A percentile compares a stretch with the other conserved stretches of the same genome.
These are phyloP conservation scores for Stachybotrys chlorohalonatus DNA, from an alignment of 2,329 filamentous ascomycete species.

Conservation along the genomic window DNA sequence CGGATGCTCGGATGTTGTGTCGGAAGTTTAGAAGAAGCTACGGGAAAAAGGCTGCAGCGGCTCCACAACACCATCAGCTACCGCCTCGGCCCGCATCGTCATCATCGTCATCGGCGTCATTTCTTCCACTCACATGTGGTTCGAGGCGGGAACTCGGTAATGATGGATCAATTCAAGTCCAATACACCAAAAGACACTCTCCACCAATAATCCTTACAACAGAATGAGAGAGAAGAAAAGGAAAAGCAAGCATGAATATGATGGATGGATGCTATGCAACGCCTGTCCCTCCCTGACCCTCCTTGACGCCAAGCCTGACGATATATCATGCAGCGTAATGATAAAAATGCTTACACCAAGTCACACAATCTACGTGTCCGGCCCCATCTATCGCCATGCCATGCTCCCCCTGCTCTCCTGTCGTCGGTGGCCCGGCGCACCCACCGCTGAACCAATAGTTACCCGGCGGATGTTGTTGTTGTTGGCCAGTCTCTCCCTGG, in stretches of 20 bases:
- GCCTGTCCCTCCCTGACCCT: neutral
- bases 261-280: neutral
- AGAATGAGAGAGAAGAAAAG: neutral
- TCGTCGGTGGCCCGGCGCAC: slow-evolving; percentile 14
- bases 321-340: neutral
- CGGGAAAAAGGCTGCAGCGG: neutral
- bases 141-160: neutral
- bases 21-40: neutral
- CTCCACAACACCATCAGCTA: neutral
- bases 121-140: neutral
- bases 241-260: neutral
- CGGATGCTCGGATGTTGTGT: neutral
- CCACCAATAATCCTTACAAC: neutral
- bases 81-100: neutral
- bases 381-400: slow-evolving; percentile 17
- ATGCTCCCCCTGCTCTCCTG: slow-evolving; percentile 19
- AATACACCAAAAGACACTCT: neutral
- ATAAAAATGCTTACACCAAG: no score
- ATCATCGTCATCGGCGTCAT: neutral
- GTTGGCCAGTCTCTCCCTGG: slow-evolving; percentile 10
- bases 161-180: neutral
- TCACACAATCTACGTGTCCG: no score
- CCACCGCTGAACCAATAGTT: slow-evolving; percentile 24
- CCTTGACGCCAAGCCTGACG: neutral
- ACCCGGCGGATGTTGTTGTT: slow-evolving; percentile 18